Evolutionary conservation across 371 early-diverging fungal genomes (phyloP), one percentile per base, ranked within the genome.

Genomic region (Conidiobolus incongruus): DNA sequence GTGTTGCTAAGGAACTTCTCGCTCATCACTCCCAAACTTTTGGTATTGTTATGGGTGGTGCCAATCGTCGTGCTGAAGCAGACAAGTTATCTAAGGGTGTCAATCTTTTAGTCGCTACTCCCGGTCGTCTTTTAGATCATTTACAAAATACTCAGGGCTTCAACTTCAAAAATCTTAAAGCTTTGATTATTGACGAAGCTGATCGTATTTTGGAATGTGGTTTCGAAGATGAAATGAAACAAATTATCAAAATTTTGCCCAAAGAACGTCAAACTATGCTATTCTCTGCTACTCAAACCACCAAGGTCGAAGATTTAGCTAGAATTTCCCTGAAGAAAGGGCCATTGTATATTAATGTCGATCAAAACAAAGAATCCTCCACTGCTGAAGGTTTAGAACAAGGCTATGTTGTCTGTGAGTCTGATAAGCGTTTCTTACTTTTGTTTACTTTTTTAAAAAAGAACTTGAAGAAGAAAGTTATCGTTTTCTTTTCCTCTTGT

Each of bases 251-350:
- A 53, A 69, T 85, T 40, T 65, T 96, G 39, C 87, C 87, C 13
- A 70, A 56, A 48, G 60, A 77, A 53, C 89, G 93, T 49, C 94
- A 96, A 58, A 85, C 85, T 16, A 75, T 95, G 77, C 70, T 99
- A 26, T 98, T 97, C 62, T 96, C 93, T 15, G 99, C 99, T 20
- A 99, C 99, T 10, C 86, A 95, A 58, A 93, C 95, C 7, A 93
- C 96, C 35, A 92, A 94, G 62, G 93, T 95, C 37, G 79, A 80
- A 43, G 89, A 92, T 55, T 68, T 99, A 28, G 91, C 90, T n/a
- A 76, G 89, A 35, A 78, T 89, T 20, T 92, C 95, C 21, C 68
- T 94, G 40, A 87, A 85, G 58, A 72, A 77, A 46, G 69, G 77
- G 12, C 96, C 96, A 7, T 61, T 95, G 36, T 93, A 92, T 62